Percentiles rank a stretch among this genome's conserved stretches.
phyloP scores from a whole-genome alignment of 208 protist species.

The Crithidia acanthocephali region DNA sequence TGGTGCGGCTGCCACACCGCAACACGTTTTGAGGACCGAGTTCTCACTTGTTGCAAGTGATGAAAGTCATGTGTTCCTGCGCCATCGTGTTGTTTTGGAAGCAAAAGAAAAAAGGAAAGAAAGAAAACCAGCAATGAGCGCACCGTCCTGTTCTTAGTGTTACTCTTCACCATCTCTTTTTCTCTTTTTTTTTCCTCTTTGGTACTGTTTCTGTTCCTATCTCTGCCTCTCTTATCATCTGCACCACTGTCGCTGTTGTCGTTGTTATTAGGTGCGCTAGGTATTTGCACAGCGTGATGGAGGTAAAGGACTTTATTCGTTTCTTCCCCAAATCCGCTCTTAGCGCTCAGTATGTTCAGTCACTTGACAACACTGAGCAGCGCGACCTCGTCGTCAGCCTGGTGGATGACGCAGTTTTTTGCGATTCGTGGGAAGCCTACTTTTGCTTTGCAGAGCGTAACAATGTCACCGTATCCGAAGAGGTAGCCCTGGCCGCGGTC shows the following conservation, averaged over 20 bases:
- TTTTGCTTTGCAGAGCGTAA: conserved; percentile 65
- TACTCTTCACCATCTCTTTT: not conserved
- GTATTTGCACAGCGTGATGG: not conserved
- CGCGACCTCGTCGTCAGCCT: conserved; percentile 49
- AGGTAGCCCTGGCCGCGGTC: conserved; percentile 68
- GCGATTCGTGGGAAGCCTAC: conserved; percentile 83
- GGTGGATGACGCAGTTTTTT: conserved; percentile 73
- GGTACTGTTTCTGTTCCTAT: too few relatives aligned
- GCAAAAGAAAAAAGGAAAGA: too few relatives aligned
- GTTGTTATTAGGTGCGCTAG: not conserved
- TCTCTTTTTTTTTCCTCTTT: conserved; percentile 21
- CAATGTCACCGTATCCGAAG: conserved; percentile 50
- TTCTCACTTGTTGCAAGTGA: too few relatives aligned
- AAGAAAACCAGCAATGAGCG: too few relatives aligned
- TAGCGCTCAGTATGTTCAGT: conserved; percentile 48
- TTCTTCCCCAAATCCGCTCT: conserved; percentile 47
- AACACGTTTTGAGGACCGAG: too few relatives aligned
- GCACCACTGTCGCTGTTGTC: not conserved
- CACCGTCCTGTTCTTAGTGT: too few relatives aligned
- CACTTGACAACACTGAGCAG: conserved; percentile 58
- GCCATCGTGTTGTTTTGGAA: too few relatives aligned
- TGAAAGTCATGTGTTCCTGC: too few relatives aligned
- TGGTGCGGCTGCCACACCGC: too few relatives aligned
- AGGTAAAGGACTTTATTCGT: conserved; percentile 21
- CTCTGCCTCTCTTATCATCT: not conserved